Base-by-base conservation (phyloP, 805 yeast species). In the Candida dajiaensis region DNA sequence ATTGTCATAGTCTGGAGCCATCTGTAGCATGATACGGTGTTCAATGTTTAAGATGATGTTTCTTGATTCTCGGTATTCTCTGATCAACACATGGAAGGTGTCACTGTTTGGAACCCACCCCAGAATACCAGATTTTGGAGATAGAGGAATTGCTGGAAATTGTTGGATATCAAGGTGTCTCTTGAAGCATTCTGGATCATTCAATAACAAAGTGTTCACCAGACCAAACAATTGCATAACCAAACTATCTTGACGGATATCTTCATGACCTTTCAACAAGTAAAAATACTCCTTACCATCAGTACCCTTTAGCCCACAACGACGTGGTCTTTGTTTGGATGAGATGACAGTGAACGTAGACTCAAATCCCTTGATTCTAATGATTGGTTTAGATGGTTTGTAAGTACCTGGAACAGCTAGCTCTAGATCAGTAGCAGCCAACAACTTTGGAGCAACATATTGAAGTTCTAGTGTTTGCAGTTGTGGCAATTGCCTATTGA, bases 81-180 rank as follows among this genome's bases (percentile, higher is more conserved):
- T 78, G 45, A 94, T 92, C 52, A 94, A 73, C 7, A 84, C 90
- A 65, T 94, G 98, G 78, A 94, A 85, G 0, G 99, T 94, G 60
- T 95, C 99, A 58, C 96, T 85, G 63, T 94, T 92, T 7, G 96
- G 94, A 41, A 94, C 99, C 97, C 98, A 94, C 1, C 97, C 96
- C 39, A 94, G 68, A 43, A 94, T 66, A 51, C 99, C 99, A n/a
- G 96, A 88, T 58, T 88, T 89, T 21, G 99, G 99, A 2, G 98
- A 89, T 40, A 94, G 68, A 9, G 99, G 99, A 57, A 88, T 92
- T 0, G 97, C 97, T 0, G 97, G 84, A 68, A 80, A 94, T 53
- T 83, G 83, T 59, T 89, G 97, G 50, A 94, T 89, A 62, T 87
- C 95, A 68, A 94, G 73, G 64, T 94, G 98, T 53, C 99, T 77